phyloP scores from a whole-genome alignment of 2,329 filamentous ascomycete species.

The Xenoacremonium recifei region DNA sequence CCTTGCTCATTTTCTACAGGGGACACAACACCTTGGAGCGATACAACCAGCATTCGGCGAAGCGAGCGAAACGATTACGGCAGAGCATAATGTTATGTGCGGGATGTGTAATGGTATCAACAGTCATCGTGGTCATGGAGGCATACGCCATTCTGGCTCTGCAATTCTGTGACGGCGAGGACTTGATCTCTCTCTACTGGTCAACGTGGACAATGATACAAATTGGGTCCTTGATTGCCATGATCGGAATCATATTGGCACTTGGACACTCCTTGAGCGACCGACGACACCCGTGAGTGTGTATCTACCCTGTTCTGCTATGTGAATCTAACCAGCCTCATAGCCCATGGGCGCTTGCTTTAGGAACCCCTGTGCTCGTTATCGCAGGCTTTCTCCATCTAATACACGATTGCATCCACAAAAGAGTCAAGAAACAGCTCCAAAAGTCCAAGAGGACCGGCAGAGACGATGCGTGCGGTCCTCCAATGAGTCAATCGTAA shows the following conservation, averaged over 20 bases:
- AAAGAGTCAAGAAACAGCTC: constrained; percentile 33
- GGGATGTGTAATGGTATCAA: constrained; percentile 43
- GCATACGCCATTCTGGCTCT: constrained; percentile 52
- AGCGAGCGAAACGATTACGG: constrained; percentile 35
- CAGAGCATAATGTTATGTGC: constrained; percentile 44
- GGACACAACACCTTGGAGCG: constrained; percentile 37
- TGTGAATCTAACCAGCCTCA: background rate
- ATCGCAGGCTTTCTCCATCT: constrained; percentile 54
- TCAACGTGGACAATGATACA: constrained; percentile 61
- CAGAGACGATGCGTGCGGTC: constrained; percentile 25
- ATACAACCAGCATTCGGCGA: constrained; percentile 28
- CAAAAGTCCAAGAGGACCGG: constrained; percentile 20
- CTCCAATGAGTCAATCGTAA: constrained; percentile 45
- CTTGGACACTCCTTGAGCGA: constrained; percentile 49
- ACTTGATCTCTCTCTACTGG: constrained; percentile 60
- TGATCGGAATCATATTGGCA: constrained; percentile 55
- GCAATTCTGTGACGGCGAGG: constrained; percentile 60
- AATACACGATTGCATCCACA: constrained; percentile 39
- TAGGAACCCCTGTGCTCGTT: constrained; percentile 60
- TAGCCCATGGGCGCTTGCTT: constrained; percentile 56
- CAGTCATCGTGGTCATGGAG: constrained; percentile 50
- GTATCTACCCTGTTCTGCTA: background rate
- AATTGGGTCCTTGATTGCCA: constrained; percentile 57
- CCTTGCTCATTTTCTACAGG: constrained; percentile 17
- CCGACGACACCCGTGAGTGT: constrained; percentile 50